Conservation (phyloP, 495 filamentous ascomycete species). For the Chaetomium cochliodes region DNA sequence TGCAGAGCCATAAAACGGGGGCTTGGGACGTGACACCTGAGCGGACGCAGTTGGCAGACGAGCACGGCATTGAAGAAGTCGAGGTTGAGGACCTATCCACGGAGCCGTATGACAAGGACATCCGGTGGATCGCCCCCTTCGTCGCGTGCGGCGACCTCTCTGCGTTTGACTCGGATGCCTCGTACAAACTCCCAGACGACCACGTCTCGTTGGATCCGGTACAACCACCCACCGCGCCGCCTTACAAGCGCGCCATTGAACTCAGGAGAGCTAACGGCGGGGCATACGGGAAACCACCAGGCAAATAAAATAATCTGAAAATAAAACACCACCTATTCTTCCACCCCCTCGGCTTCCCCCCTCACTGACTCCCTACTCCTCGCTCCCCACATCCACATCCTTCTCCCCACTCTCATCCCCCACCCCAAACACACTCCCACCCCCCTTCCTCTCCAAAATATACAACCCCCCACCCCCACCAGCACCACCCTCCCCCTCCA, state of each 20-base stretch:
- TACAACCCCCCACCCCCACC: slow-evolving; percentile 29
- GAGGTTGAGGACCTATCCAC: slow-evolving; percentile 47
- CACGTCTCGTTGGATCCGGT: slow-evolving; percentile 83
- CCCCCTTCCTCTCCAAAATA: slow-evolving; percentile 35
- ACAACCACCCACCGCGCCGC: slow-evolving; percentile 94
- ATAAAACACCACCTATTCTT: not conserved
- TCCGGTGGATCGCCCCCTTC: slow-evolving; percentile 87
- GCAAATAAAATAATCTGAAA: slow-evolving; percentile 7
- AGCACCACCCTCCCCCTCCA: not conserved
- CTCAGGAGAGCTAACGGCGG: slow-evolving; percentile 73
- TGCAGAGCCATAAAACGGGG: slow-evolving; percentile 44
- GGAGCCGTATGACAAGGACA: slow-evolving; percentile 44
- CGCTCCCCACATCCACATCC: not conserved
- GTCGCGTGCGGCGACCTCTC: slow-evolving; percentile 96
- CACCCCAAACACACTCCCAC: slow-evolving; percentile 9
- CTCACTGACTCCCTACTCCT: not conserved
- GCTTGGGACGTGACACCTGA: slow-evolving; percentile 40
- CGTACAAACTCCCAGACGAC: slow-evolving; percentile 74
- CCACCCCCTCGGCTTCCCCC: not conserved
- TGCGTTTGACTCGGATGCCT: slow-evolving; percentile 89
- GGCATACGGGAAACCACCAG: slow-evolving; percentile 62
- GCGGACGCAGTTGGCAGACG: slow-evolving; percentile 30
- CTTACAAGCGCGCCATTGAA: slow-evolving; percentile 88
- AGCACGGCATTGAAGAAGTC: slow-evolving; percentile 64
- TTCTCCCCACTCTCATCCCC: no score